Base-by-base conservation (phyloP, 2,329 filamentous ascomycete genomes). In the Tolypocladium inflatum region DNA sequence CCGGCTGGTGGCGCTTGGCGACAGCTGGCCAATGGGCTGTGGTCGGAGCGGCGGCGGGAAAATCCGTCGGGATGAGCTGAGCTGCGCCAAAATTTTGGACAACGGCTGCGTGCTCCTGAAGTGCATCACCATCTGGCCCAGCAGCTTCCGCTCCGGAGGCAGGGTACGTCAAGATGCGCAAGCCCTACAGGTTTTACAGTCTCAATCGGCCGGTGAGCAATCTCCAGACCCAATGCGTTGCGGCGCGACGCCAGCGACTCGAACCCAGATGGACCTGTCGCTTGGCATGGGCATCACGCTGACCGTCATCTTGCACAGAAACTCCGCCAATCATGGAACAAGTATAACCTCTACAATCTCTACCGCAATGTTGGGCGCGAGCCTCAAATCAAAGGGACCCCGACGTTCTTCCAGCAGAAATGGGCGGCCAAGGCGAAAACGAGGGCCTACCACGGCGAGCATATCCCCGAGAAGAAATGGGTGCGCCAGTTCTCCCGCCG, bases 371-470 rank as follows among this genome's bases (percentile, higher is more conserved):
- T 65, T 37, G 72, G 71, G 19, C 64, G 64, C 54, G 72, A 68
- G 65, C 61, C 67, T 7, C 62, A 64, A 30, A 66, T 69, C 38
- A 68, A 63, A 23, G 67, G 70, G 19, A 65, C 65, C 55, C 74
- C 76, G 61, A 97, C 92, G 51, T 95, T 94, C 77, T 99, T 96
- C 82, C 93, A 97, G 80, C 93, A 97, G 76, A 99, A 99, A 87
- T 99, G 93, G 93, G 74, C 76, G 1, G 90, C 93, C 67, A 99
- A 99, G 76, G 85, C 91, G 26, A 73, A 86, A 63, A 84, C 90
- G 48, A 87, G 94, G 64, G 86, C 82, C 62, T 99, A 97, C 74
- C 94, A 99, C 76, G 94, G 93, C 74, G 93, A 97, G 71, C 90
- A 96, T 70, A 87, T 99, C 65, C 86, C 87, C 63, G 94, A 99